A percentile compares a stretch with the other conserved stretches of the same genome.
phyloP scores from a whole-genome alignment of 2,329 filamentous ascomycete genomes.

The Aspergillus carbonarius region DNA sequence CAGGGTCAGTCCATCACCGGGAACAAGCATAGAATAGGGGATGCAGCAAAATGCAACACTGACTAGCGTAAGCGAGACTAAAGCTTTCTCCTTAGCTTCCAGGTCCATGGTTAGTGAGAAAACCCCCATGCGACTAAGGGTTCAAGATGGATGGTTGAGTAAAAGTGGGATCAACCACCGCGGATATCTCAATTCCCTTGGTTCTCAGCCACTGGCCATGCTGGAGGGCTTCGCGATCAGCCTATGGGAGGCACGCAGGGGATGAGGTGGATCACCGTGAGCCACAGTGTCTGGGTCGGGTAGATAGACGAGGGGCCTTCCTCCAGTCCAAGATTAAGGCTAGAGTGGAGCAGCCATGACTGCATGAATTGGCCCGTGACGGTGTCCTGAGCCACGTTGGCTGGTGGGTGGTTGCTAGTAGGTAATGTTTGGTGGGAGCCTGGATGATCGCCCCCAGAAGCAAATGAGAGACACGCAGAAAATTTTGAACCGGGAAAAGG shows the following conservation, averaged over 20 bases:
- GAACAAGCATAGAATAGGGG: neutral
- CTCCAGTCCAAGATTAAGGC: slow-evolving; percentile 1
- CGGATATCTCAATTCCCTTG: neutral
- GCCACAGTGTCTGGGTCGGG: neutral
- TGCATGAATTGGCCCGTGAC: slow-evolving; percentile 13
- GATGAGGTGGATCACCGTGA: neutral
- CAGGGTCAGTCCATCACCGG: neutral
- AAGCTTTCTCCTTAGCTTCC: neutral
- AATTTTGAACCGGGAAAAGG: slow-evolving; percentile 9
- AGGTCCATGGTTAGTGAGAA: neutral
- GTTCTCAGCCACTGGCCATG: neutral
- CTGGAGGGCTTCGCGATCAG: neutral
- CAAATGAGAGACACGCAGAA: neutral
- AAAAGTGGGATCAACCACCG: neutral
- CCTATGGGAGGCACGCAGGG: neutral
- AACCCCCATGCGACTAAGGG: neutral
- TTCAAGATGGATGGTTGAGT: neutral
- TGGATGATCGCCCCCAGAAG: neutral
- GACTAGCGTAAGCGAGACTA: neutral
- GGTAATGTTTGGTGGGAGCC: neutral
- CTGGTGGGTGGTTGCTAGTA: slow-evolving; percentile 7
- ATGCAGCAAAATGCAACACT: neutral
- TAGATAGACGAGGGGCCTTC: neutral
- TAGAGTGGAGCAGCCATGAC: slow-evolving; percentile 12
- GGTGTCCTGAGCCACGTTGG: slow-evolving; percentile 27